Evolutionary conservation across 345 rosid genomes (phyloP).

Genomic region (Salix purpurea): DNA sequence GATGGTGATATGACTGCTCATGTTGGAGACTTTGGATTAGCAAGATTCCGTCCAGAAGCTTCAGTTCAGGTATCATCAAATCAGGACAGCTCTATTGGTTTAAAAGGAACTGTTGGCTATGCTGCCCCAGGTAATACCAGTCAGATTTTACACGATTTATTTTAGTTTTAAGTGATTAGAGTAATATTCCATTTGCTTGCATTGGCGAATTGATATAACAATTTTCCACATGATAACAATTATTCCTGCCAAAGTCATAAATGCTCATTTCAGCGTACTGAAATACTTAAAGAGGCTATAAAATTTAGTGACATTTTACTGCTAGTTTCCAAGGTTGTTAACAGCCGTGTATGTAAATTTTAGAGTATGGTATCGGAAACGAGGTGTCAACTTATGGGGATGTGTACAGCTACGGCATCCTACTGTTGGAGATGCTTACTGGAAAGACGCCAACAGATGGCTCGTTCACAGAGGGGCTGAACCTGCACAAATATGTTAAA

Average conservation of each 20-base stretch:
- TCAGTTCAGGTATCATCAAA: neutral
- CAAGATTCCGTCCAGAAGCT: slow-evolving; percentile 3
- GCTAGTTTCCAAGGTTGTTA: no score
- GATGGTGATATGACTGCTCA: slow-evolving; percentile 13
- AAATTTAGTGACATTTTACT: no score
- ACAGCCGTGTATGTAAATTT: neutral
- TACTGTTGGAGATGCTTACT: slow-evolving; percentile 28
- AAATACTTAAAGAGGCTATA: no score
- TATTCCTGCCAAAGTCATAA: no score
- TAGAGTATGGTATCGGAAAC: slow-evolving; percentile 13
- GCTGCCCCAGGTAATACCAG: slow-evolving; percentile 3
- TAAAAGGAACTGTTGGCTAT: slow-evolving; percentile 8
- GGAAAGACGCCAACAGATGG: slow-evolving; percentile 13
- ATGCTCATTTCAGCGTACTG: no score
- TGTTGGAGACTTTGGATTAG: slow-evolving; percentile 20
- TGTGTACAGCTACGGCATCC: slow-evolving; percentile 36
- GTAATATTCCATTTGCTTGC: neutral
- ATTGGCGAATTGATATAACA: neutral
- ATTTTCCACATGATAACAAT: no score
- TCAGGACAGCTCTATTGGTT: neutral
- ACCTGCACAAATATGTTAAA: neutral
- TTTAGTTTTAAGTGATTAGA: neutral
- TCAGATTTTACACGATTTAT: neutral
- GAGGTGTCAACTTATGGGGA: slow-evolving; percentile 1
- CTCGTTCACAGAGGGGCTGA: slow-evolving; percentile 6